Conservation (phyloP, 257 asterid genomes). For the Osmanthus fragrans region DNA sequence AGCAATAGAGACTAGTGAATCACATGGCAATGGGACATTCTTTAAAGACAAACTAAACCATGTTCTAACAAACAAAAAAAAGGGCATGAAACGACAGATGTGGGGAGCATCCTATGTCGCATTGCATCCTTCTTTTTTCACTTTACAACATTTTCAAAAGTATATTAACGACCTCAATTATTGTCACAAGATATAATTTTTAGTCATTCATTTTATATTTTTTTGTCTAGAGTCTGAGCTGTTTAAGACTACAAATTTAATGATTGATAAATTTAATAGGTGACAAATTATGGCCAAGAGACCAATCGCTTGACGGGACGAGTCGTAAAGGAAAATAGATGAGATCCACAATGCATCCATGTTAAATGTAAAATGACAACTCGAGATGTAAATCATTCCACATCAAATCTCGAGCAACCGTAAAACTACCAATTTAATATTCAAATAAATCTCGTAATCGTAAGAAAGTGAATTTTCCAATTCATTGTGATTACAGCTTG, state of each 20-base stretch:
- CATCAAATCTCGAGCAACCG: no score
- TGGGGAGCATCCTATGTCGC: slow-evolving; percentile 35
- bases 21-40: slow-evolving; percentile 15
- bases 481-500: no score
- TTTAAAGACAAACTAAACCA: not conserved
- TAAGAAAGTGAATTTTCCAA: no score
- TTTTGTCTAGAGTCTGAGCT: not conserved
- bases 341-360: not conserved
- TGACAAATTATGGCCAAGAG: not conserved
- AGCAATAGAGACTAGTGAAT: not conserved
- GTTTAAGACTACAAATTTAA: not conserved
- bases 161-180: slow-evolving; percentile 7
- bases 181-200: not conserved
- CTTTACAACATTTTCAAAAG: not conserved
- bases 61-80: not conserved
- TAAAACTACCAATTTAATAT: no score
- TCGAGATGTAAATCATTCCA: not conserved
- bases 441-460: no score
- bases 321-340: not conserved
- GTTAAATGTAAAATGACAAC: not conserved
- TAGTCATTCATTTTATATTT: not conserved
- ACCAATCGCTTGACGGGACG: not conserved
- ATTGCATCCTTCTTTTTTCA: not conserved
- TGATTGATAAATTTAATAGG: not conserved
- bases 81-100: slow-evolving; percentile 6